Base-by-base conservation (phyloP, 108 stramenopile species). In the Craspedostauros australis region DNA sequence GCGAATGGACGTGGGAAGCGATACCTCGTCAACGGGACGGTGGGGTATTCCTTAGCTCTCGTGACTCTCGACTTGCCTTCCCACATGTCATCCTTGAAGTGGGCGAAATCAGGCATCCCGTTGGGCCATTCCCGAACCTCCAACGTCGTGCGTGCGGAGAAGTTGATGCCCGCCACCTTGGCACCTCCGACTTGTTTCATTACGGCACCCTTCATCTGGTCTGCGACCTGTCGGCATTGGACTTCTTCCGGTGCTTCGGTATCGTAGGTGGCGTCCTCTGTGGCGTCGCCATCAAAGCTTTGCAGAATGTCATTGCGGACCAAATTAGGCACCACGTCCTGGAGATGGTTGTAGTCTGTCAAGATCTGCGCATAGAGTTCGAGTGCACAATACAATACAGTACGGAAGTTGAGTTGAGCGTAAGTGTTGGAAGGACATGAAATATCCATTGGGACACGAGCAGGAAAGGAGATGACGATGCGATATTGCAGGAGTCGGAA, bases 121-220 rank as follows among this genome's bases (percentile, higher is more conserved):
- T 70, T 41, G 12, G 88, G 88, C 89, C 89, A 91, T 46, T 91
- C 89, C 11, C 89, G 54, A 25, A 91, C 89, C 50, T 91, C 89
- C 11, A 91, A 62, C 3, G 83, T 86, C 0, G 84, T 86, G 20
- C 57, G 58, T 22, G 89, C 89, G 6, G 85, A 86, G 60, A 91
- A 91, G 41, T 84, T 79, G 36, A 91, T 86, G 4, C 89, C 89
- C 24, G 80, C 82, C 16, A 93, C 84, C 66, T 93, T 93, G 41
- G 91, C 91, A 3, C 84, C 86, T 11, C 91, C 91, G 4, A 93
- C 85, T 64, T 93, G 91, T 47, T 56, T 66, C 11, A 93, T 54
- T 14, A 79, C 39, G 0, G 86, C 77, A 34, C 91, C 91, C 39
- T 85, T 85, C 76, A 81, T 75, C 36, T 73, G 54, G 12, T 54